Conservation (phyloP, 768 basidiomycete genomes). For the Chiua virens region DNA sequence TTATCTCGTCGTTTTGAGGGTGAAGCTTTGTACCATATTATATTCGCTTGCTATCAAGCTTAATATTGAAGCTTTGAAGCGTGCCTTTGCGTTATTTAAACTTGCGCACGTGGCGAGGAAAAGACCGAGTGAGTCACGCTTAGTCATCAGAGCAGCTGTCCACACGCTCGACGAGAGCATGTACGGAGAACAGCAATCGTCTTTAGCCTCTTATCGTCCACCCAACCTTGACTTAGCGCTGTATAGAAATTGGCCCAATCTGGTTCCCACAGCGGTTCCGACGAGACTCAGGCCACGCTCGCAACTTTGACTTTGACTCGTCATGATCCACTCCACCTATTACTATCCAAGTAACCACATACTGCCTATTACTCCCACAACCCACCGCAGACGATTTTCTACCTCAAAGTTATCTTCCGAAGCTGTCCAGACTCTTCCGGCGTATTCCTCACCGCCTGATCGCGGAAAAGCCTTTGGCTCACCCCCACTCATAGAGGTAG, state of each 20-base stretch:
- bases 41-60: no score
- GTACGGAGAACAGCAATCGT: background rate
- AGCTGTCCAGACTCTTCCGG: conserved; percentile 63
- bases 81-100: background rate
- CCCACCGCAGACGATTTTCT: conserved; percentile 60
- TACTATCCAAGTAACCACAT: conserved; percentile 7
- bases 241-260: conserved; percentile 3
- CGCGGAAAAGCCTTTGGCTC: conserved; percentile 16
- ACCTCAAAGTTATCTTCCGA: conserved; percentile 62
- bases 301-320: background rate
- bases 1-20: background rate
- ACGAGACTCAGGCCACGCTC: conserved; percentile 4
- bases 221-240: conserved; percentile 5
- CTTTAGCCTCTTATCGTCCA: background rate
- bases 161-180: background rate
- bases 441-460: conserved; percentile 49
- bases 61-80: background rate
- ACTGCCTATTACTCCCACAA: conserved; percentile 36
- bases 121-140: conserved; percentile 19
- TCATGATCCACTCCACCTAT: conserved; percentile 20
- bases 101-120: no score
- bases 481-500: conserved; percentile 28
- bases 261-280: conserved; percentile 12
- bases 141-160: conserved; percentile 17
- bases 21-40: background rate